Evolutionary conservation across 768 basidiomycete genomes (phyloP).

Genomic region (Xerocomellus dryophilus): DNA sequence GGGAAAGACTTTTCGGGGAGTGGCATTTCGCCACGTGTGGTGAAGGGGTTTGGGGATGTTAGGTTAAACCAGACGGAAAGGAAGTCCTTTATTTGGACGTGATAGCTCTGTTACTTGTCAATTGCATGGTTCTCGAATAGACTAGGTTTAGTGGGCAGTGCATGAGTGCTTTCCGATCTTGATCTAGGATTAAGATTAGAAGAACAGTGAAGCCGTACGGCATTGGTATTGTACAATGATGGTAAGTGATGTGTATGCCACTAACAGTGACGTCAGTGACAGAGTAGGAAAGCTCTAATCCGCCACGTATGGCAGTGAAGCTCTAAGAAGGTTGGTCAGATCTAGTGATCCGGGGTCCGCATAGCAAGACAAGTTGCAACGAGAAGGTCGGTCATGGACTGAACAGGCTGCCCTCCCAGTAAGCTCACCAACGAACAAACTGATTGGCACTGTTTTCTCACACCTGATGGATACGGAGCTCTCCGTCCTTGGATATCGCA

Average conservation of each 20-base stretch:
- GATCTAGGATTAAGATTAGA: neutral
- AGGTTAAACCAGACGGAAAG: neutral
- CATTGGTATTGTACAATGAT: conserved; percentile 3
- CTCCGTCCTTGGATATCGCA: conserved; percentile 32
- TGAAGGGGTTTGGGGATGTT: conserved; percentile 4
- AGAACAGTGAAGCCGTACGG: neutral
- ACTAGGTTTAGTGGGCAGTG: neutral
- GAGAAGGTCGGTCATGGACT: conserved; percentile 28
- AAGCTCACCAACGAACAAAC: neutral
- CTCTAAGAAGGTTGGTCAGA: neutral
- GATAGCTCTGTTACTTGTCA: neutral
- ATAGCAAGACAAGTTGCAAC: conserved; percentile 33
- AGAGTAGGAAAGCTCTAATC: neutral
- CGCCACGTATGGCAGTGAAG: neutral
- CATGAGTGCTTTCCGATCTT: neutral
- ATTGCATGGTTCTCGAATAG: neutral
- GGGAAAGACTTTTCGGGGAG: conserved; percentile 21
- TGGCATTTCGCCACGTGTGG: conserved; percentile 26
- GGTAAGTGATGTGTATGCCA: neutral
- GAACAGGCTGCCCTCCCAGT: conserved; percentile 17
- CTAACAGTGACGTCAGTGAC: neutral
- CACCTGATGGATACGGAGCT: conserved; percentile 30
- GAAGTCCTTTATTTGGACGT: neutral
- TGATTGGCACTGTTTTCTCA: neutral
- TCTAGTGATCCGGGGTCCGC: conserved; percentile 30